These are phyloP conservation scores for Articulospora tetracladia DNA, from an alignment of 495 filamentous ascomycete species.

Conservation along the genomic window DNA sequence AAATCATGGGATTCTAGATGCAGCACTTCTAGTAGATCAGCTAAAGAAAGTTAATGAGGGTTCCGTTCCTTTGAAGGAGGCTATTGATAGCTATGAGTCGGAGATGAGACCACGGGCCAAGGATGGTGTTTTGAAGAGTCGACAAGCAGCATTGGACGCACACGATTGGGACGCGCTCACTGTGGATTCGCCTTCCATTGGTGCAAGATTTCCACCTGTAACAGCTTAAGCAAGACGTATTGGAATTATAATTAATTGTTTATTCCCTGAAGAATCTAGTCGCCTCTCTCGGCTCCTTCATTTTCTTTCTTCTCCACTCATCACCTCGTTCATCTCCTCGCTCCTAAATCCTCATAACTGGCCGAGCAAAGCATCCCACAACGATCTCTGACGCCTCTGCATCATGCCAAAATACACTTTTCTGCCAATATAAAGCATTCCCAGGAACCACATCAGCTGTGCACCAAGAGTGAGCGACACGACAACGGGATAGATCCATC, in stretches of 20 bases:
- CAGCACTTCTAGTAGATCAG: conserved; percentile 34
- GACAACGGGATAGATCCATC: background rate
- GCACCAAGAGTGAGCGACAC: background rate
- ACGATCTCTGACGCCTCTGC: background rate
- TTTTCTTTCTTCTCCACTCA: too few relatives aligned
- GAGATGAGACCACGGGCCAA: conserved; percentile 45
- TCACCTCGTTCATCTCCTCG: too few relatives aligned
- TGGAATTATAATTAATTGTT: too few relatives aligned
- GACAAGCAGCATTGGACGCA: conserved; percentile 60
- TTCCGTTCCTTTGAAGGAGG: conserved; percentile 22
- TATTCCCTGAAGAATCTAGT: too few relatives aligned
- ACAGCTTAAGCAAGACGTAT: background rate
- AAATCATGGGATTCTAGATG: conserved; percentile 56
- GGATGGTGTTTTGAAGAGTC: conserved; percentile 50
- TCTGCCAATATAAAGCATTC: background rate
- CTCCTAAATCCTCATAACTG: too few relatives aligned
- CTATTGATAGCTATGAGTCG: conserved; percentile 45
- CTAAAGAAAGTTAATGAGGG: conserved; percentile 19
- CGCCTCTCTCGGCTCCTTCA: too few relatives aligned
- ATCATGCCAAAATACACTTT: background rate
- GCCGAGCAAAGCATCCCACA: background rate
- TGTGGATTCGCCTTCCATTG: background rate
- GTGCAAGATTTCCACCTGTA: background rate
- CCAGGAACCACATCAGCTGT: background rate
- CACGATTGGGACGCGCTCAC: conserved; percentile 46